Conservation (phyloP, 768 basidiomycete species). For the Suillus placidus region DNA sequence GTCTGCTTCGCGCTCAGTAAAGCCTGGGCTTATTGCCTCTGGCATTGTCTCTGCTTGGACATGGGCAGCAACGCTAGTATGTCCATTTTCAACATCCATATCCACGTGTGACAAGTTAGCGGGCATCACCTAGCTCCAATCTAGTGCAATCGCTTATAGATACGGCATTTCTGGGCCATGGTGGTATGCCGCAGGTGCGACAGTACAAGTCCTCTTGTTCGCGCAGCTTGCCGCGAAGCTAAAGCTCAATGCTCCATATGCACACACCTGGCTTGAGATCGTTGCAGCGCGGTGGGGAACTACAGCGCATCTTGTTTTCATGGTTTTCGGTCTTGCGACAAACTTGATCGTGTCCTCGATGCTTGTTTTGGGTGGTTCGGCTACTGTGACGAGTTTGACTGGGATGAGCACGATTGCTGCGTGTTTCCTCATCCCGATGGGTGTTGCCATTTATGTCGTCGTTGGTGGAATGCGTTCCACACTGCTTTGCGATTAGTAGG, state of each 20-base stretch:
- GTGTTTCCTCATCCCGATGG: slow-evolving; percentile 87
- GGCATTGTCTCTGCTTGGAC: slow-evolving; percentile 96
- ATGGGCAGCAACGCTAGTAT: slow-evolving; percentile 77
- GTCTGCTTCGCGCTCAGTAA: slow-evolving; percentile 79
- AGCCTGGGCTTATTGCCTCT: slow-evolving; percentile 89
- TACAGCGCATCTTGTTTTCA: slow-evolving; percentile 78
- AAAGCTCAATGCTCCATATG: slow-evolving; percentile 87
- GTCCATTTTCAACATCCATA: slow-evolving; percentile 10
- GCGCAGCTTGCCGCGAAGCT: slow-evolving; percentile 90
- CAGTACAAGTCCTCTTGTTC: slow-evolving; percentile 88
- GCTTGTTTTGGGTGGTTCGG: slow-evolving; percentile 79
- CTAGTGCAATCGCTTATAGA: slow-evolving; percentile 82
- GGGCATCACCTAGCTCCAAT: slow-evolving; percentile 57
- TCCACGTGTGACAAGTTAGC: neutral
- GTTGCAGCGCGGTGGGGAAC: slow-evolving; percentile 80
- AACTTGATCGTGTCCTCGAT: slow-evolving; percentile 92
- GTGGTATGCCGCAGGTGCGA: slow-evolving; percentile 93
- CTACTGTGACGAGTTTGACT: slow-evolving; percentile 85
- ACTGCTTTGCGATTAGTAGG: slow-evolving; percentile 83
- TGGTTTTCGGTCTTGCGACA: slow-evolving; percentile 91
- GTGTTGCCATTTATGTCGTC: slow-evolving; percentile 86
- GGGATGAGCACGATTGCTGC: slow-evolving; percentile 91
- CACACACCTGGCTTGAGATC: slow-evolving; percentile 90
- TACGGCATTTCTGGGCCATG: slow-evolving; percentile 85
- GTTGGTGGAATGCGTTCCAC: slow-evolving; percentile 89